Evolutionary conservation across 148 eudicot genomes (phyloP).

Genomic region (Chenopodium suecicum): DNA sequence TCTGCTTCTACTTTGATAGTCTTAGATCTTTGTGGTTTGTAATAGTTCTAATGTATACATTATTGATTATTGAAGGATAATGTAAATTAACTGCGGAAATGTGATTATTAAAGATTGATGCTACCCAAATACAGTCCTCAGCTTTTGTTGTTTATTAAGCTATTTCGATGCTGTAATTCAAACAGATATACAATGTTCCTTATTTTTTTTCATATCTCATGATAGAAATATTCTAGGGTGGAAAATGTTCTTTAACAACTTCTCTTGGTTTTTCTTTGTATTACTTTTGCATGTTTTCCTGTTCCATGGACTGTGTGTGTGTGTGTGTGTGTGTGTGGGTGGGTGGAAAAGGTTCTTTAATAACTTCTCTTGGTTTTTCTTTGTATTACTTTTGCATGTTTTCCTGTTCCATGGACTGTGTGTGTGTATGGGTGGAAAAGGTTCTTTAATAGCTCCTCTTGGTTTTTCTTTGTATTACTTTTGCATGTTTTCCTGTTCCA

Average conservation of each 20-base stretch:
- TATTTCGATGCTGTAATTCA: neutral
- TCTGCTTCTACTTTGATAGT: neutral
- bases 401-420: neutral
- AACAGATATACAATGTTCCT: neutral
- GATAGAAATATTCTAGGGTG: neutral
- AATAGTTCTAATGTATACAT: neutral
- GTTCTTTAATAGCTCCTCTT: neutral
- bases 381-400: neutral
- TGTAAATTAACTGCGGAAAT: neutral
- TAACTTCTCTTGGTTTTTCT: neutral
- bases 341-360: too few relatives aligned
- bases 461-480: neutral
- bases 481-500: neutral
- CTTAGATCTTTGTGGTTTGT: neutral
- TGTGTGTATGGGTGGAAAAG: neutral
- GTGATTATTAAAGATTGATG: neutral
- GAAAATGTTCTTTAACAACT: neutral
- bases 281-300: neutral
- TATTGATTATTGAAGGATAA: neutral
- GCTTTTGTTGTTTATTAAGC: neutral
- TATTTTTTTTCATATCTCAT: neutral
- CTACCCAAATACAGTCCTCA: neutral
- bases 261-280: neutral
- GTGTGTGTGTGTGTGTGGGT: neutral
- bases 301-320: neutral